These are phyloP conservation scores for Micractinium conductrix DNA, from an alignment of 139 green algal genomes.

Conservation along the genomic window DNA sequence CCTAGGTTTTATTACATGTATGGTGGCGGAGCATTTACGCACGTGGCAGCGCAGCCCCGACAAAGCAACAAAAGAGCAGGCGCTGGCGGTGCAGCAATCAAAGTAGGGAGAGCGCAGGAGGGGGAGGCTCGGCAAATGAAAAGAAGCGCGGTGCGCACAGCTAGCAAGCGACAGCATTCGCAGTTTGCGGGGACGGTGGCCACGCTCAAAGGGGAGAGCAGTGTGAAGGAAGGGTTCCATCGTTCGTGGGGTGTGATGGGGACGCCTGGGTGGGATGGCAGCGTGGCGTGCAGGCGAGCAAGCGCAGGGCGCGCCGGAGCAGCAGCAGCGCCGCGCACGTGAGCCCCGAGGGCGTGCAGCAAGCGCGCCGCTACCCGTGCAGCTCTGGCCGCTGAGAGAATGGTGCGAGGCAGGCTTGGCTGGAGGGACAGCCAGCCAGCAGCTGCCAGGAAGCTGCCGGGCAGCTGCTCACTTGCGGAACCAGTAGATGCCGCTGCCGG, in stretches of 20 bases:
- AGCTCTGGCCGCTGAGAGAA: too few relatives aligned
- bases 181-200: neutral
- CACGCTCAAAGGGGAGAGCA: neutral
- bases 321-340: neutral
- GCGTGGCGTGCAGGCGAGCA: neutral
- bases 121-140: too few relatives aligned
- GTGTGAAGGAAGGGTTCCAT: too few relatives aligned
- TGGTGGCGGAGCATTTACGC: too few relatives aligned
- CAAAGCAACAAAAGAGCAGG: neutral
- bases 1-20: too few relatives aligned
- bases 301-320: too few relatives aligned
- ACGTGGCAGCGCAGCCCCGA: too few relatives aligned
- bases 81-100: neutral
- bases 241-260: too few relatives aligned
- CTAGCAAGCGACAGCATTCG: neutral
- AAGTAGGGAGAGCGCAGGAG: neutral
- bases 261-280: too few relatives aligned
- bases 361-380: neutral
- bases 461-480: conserved; percentile 38
- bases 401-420: too few relatives aligned
- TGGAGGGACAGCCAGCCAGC: neutral
- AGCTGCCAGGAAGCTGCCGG: neutral
- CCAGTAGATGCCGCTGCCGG: conserved; percentile 61
- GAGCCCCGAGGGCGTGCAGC: neutral
- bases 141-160: neutral